phyloP scores from a whole-genome alignment of 208 protist genomes.

The Acanthamoeba sp. region DNA sequence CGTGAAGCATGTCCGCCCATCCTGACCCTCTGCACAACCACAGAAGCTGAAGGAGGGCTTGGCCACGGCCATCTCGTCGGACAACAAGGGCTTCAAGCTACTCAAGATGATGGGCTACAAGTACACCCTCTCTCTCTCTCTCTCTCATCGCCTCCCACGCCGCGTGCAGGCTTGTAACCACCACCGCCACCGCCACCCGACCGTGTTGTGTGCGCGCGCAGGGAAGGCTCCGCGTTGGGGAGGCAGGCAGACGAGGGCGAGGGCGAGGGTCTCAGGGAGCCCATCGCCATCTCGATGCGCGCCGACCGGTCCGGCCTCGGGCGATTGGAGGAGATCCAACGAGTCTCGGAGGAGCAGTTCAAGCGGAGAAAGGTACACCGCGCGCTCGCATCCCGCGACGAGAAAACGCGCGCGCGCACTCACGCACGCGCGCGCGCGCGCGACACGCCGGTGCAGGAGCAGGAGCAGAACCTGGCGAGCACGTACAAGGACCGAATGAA shows the following conservation, averaged over 20 bases:
- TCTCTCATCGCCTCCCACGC: not conserved
- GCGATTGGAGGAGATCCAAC: not conserved
- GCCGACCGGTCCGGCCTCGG: constrained; percentile 14
- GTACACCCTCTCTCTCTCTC: too few relatives aligned
- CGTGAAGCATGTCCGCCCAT: not conserved
- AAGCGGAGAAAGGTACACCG: not conserved
- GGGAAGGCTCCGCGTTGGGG: constrained; percentile 14
- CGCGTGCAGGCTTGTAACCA: not conserved
- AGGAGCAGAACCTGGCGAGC: not conserved
- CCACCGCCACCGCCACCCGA: too few relatives aligned
- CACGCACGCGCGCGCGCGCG: too few relatives aligned
- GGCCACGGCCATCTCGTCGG: constrained; percentile 6
- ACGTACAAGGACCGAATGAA: constrained; percentile 35
- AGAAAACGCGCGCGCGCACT: not conserved
- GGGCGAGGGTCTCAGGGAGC: constrained; percentile 6
- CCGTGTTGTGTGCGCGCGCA: not conserved
- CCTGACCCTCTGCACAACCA: not conserved
- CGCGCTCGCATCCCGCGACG: not conserved
- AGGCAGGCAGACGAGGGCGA: not conserved
- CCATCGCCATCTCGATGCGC: not conserved
- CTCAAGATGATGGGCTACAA: constrained; percentile 72
- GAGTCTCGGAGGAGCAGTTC: not conserved
- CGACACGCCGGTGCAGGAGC: not conserved
- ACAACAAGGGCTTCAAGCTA: constrained; percentile 68
- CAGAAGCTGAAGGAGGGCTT: constrained; percentile 63